Evolutionary conservation across 306 rosid species (phyloP), one percentile per base, ranked within the genome.

Genomic region (Vigna radiata): DNA sequence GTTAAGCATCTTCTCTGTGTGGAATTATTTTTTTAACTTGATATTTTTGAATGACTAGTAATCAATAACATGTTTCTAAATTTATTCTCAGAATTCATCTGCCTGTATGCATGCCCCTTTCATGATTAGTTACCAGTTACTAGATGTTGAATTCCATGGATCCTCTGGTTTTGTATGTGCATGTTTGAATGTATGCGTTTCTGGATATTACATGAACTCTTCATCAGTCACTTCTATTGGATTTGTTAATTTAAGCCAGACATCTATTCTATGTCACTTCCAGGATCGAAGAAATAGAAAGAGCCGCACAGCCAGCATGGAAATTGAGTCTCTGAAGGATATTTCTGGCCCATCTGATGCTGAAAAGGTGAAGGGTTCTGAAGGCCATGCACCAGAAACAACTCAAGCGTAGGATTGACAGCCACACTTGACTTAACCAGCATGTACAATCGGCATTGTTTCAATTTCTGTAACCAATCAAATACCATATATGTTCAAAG

Each of bases 221-320:
- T 56, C n/a, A 56, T 33, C 36, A 19, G 15, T 23, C 62, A 56
- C 36, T 56, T 56, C 8, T 11, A 56, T 3, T 13, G 17, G 37
- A 10, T 15, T 31, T 15, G 6, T 36, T 10, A 37, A 37, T 63
- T n/a, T 15, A 46, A 19, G 60, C 48, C 54, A 44, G 52, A 29
- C 50, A 46, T 56, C 11, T 54, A 8, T 19, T 72, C 65, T n/a
- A n/a, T 50, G 56, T 33, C 72, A 8, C 39, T 67, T 82, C 73
- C 88, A 94, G 98, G 97, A 94, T 89, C 91, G 95, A 81, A 89
- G 97, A 85, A 88, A 84, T 78, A 81, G 94, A 56, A 91, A 79
- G 83, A 88, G 90, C 84, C 89, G 89, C 17, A 78, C 91, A 8
- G 72, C 75, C 2, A 90, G 94, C 86, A 85, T 89, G 89, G 98